Evolutionary conservation across 169 alveolate genomes (phyloP), one percentile per base, ranked within the genome.

Genomic region (Eimeria mitis): DNA sequence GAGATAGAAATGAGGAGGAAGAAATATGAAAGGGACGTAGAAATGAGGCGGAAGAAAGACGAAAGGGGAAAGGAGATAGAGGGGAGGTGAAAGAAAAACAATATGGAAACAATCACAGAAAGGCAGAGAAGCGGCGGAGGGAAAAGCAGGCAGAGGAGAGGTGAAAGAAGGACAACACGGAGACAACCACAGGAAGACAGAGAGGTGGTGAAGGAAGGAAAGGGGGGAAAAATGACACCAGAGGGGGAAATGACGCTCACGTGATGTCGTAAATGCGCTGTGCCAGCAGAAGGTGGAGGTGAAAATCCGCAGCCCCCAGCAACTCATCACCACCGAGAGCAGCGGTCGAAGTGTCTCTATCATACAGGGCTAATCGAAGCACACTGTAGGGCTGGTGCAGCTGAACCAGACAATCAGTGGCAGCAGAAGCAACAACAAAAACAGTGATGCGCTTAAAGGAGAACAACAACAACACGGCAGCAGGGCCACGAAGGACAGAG

Each of bases 331-430:
- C 84, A 8, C 90, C 95, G 2, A 91, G n/a, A 16, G 63, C 89
- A 19, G 83, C 89, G 28, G 47, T 49, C 8, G 95, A 73, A 4
- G 63, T 61, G 84, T 91, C 95, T 78, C 90, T 49, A 40, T 91
- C 85, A 71, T 59, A 91, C 31, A 91, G 95, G 31, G 85, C 95
- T 37, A 91, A 84, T 0, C 95, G 91, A 70, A 91, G 59, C 52
- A 91, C 65, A 91, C 95, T 91, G 90, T 91, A 91, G 34, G 95
- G 95, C 81, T 79, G 84, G 84, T 91, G 95, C 34, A 91, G 59
- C 95, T 91, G 76, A 78, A 73, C 23, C 6, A 73, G 23, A 28
- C 59, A 63, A 13, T 7, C 65, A 34, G 47, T 44, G 25, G 34
- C 34, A 83, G 73, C 90, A 52, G 89, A 47, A 47, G 89, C 89